Conservation (phyloP, 176 grass and related monocot genomes). For the Avena insularis region DNA sequence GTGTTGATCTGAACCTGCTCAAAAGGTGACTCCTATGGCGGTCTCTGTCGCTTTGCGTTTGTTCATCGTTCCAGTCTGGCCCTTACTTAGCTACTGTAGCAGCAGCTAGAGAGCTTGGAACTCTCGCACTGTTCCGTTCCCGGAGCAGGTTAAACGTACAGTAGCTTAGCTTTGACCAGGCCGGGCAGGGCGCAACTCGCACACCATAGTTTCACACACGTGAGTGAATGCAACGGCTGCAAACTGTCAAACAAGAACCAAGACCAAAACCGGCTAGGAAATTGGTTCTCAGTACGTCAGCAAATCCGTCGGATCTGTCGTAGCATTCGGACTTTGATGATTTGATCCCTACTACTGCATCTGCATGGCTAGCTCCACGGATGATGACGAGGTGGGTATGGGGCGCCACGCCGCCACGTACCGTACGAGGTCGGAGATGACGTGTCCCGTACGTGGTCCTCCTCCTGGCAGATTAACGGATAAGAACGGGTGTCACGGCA, state of each 20-base stretch:
- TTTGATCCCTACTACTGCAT: not conserved
- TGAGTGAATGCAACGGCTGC: constrained; percentile 34
- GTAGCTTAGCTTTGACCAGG: constrained; percentile 3
- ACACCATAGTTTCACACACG: constrained; percentile 44
- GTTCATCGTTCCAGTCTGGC: constrained; percentile 2
- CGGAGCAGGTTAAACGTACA: not conserved
- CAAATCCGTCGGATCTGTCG: constrained; percentile 28
- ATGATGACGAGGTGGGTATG: constrained; percentile 1
- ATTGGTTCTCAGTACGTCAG: not conserved
- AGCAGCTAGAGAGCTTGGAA: not conserved
- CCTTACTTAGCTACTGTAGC: too few species aligned
- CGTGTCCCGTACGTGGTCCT: not conserved
- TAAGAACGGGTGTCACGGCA: constrained; percentile 5
- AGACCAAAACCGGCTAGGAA: too few species aligned
- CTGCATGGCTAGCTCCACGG: not conserved
- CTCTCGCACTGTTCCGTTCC: not conserved
- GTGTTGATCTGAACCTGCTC: not conserved
- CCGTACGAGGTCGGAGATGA: too few species aligned
- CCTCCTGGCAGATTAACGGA: constrained; percentile 4
- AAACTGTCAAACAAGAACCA: constrained; percentile 24
- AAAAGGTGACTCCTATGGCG: not conserved
- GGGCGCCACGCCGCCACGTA: too few species aligned
- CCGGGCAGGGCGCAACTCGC: not conserved
- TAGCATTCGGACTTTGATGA: not conserved
- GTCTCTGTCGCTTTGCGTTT: constrained; percentile 15